Evolutionary conservation across 2,329 filamentous ascomycete genomes (phyloP), one percentile per base, ranked within the genome.

Genomic region (Xylariales sp.): DNA sequence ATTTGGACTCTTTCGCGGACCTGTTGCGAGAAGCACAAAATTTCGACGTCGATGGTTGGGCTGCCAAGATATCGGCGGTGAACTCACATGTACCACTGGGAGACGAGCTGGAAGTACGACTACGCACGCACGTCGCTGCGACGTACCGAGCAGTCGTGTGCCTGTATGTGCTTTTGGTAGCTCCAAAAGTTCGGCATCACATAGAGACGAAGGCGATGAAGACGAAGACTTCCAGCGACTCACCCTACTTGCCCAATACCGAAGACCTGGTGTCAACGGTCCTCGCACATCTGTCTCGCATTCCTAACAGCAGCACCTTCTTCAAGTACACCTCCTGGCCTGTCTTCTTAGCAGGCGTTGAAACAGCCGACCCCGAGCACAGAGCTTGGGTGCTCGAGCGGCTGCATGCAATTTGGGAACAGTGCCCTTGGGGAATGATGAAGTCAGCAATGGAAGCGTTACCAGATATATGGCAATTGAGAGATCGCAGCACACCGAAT

Each of bases 261-360:
- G 54, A 66, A 33, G 51, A 70, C 7, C 64, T 80, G 2, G 69
- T 73, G 4, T 53, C 63, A 18, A 73, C 76, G 24, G 73, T 76
- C 27, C 59, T 78, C 2, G 50, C 59, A n/a, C 69, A 78, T 44
- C 61, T 80, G 18, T 69, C 67, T 5, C 60, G 64, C 40, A 66
- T 80, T 25, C 63, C 62, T 20, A 64, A 68, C 15, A 56, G 63
- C 3, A 73, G 76, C 50, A 66, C 69, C 5, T 65, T 78, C 31
- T 80, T 77, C 62, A 80, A 78, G 53, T 76, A 72, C 6, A 77
- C 74, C 3, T 71, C 71, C n/a, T 80, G 76, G 76, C 74, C 76
- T 1, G 64, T 74, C 1, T 79, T 80, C 47, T 68, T 80, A 21
- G 73, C 73, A 3, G 76, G 76, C 1, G 75, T 75, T 0, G 76